Conservation (phyloP, 306 rosid species). For the Medicago lupulina region DNA sequence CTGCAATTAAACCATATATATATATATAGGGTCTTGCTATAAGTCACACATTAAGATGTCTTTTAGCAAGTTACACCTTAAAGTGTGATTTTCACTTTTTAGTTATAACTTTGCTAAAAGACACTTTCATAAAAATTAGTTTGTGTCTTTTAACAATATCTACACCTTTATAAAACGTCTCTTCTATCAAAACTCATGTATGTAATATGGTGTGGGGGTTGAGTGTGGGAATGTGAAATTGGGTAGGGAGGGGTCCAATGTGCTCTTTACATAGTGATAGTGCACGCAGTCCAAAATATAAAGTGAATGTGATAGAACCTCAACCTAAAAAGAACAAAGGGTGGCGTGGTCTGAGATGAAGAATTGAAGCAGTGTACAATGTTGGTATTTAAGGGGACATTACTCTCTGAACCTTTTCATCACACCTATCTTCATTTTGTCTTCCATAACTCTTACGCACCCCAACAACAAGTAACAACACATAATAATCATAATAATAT, state of each 20-base stretch:
- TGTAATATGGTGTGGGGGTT: not conserved
- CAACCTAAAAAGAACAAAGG: not conserved
- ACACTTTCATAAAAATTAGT: too few relatives aligned
- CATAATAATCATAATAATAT: not conserved
- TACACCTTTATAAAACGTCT: too few relatives aligned
- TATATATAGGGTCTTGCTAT: too few relatives aligned
- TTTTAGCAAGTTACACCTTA: too few relatives aligned
- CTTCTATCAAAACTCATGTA: too few relatives aligned
- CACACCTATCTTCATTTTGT: slow-evolving; percentile 55
- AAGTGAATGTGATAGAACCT: slow-evolving; percentile 51
- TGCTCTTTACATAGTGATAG: not conserved
- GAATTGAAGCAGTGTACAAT: slow-evolving; percentile 49
- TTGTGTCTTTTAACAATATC: too few relatives aligned
- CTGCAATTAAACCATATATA: too few relatives aligned
- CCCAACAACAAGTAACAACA: not conserved
- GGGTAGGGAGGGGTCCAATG: slow-evolving; percentile 29
- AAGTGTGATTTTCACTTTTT: too few relatives aligned
- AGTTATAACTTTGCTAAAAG: too few relatives aligned
- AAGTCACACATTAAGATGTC: too few relatives aligned
- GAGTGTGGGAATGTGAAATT: slow-evolving; percentile 3
- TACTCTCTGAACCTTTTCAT: slow-evolving; percentile 54
- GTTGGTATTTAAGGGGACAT: slow-evolving; percentile 78
- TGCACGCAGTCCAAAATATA: slow-evolving; percentile 40
- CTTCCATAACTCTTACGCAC: slow-evolving; percentile 39
- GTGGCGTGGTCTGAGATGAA: slow-evolving; percentile 65